Conservation (phyloP, 768 basidiomycete species). For the Nidula microcarpa region DNA sequence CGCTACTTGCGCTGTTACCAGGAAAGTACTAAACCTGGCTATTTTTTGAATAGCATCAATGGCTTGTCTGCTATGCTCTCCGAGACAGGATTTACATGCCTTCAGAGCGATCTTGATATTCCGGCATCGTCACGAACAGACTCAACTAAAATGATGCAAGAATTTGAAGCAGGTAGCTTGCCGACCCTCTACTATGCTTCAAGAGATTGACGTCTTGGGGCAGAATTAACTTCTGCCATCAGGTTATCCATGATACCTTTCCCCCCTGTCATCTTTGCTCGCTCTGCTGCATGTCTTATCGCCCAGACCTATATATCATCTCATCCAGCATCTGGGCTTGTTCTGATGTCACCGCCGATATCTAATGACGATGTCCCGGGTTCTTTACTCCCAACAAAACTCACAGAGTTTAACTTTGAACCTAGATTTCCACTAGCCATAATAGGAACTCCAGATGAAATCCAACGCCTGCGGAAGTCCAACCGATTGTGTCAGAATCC, state of each 20-base stretch:
- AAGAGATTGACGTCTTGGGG: background rate
- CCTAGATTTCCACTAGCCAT: constrained; percentile 60
- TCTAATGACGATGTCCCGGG: constrained; percentile 30
- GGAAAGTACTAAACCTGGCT: background rate
- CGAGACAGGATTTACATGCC: constrained; percentile 45
- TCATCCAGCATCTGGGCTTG: constrained; percentile 57
- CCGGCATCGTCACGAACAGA: constrained; percentile 13
- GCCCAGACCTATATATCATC: constrained; percentile 69
- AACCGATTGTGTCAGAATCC: constrained; percentile 36
- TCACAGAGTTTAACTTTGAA: constrained; percentile 58
- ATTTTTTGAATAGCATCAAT: constrained; percentile 23
- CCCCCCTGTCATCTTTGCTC: constrained; percentile 55
- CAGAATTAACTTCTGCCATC: constrained; percentile 42
- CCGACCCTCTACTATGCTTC: no score
- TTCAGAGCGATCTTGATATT: constrained; percentile 36
- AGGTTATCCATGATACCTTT: constrained; percentile 44
- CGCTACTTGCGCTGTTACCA: no score
- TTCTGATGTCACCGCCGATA: constrained; percentile 56
- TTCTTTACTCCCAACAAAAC: constrained; percentile 25
- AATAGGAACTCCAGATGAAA: constrained; percentile 30
- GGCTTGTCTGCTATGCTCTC: constrained; percentile 35
- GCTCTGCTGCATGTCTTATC: constrained; percentile 46
- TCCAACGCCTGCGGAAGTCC: constrained; percentile 25
- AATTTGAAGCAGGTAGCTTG: constrained; percentile 35
- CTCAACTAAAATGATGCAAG: constrained; percentile 29